Evolutionary conservation across 805 yeast genomes (phyloP).

Genomic region (Kockiozyma suomiensis): DNA sequence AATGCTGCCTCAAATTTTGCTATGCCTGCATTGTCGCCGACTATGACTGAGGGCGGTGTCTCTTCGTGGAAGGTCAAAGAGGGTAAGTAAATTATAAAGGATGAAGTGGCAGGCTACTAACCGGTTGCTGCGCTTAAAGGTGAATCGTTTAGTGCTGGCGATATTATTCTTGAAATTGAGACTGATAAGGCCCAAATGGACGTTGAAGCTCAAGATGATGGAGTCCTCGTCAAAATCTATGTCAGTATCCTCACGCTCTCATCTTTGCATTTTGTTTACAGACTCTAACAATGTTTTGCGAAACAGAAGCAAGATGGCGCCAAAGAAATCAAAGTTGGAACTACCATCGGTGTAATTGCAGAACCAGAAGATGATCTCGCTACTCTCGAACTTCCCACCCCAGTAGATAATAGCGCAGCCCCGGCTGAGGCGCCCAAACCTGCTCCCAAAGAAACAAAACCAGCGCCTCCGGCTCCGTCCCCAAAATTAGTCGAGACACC

Average conservation of each 20-base stretch:
- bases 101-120: not conserved
- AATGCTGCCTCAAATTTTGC: slow-evolving; percentile 51
- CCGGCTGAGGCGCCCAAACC: slow-evolving; percentile 27
- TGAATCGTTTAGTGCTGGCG: slow-evolving; percentile 77
- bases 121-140: slow-evolving; percentile 41
- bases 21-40: slow-evolving; percentile 99
- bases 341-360: slow-evolving; percentile 84
- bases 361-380: slow-evolving; percentile 83
- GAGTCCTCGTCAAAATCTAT: slow-evolving; percentile 76
- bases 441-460: slow-evolving; percentile 19
- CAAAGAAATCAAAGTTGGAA: slow-evolving; percentile 79
- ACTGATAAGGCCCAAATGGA: slow-evolving; percentile 98
- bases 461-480: slow-evolving; percentile 9
- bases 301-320: slow-evolving; percentile 62
- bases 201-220: slow-evolving; percentile 95
- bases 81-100: slow-evolving; percentile 45
- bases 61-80: slow-evolving; percentile 85
- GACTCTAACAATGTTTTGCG: not conserved
- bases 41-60: slow-evolving; percentile 95
- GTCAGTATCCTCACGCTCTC: slow-evolving; percentile 37
- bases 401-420: slow-evolving; percentile 37
- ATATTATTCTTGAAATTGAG: slow-evolving; percentile 95
- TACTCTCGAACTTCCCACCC: slow-evolving; percentile 60
- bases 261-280: not conserved
- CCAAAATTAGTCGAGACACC: not conserved